These are phyloP conservation scores for Aspergillus saccharolyticus DNA, from an alignment of 495 filamentous ascomycete genomes.

Conservation along the genomic window DNA sequence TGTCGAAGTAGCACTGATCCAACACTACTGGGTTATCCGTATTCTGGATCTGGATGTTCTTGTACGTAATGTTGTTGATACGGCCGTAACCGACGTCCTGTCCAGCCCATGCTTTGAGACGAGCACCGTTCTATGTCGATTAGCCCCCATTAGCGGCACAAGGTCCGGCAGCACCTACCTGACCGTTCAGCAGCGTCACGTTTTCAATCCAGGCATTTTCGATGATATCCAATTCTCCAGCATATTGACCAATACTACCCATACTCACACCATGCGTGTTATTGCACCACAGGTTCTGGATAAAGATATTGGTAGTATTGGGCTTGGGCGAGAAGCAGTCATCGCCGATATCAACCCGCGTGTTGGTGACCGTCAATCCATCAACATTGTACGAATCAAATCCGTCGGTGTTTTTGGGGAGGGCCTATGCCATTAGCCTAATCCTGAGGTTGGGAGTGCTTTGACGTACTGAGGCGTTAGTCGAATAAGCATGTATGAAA, in stretches of 20 bases:
- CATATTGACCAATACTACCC: constrained; percentile 54
- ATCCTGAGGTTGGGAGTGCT: neutral
- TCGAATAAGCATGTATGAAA: constrained; percentile 49
- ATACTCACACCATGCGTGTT: constrained; percentile 54
- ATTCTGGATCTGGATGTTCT: constrained; percentile 51
- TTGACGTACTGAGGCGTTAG: constrained; percentile 38
- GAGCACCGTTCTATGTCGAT: constrained; percentile 43
- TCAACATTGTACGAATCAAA: constrained; percentile 51
- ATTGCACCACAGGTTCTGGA: constrained; percentile 56
- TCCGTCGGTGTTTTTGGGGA: constrained; percentile 55
- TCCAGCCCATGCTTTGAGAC: constrained; percentile 54
- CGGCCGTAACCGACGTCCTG: constrained; percentile 50
- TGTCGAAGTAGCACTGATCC: constrained; percentile 55
- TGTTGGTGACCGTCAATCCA: constrained; percentile 44
- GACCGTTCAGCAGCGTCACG: constrained; percentile 49
- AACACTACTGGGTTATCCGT: constrained; percentile 51
- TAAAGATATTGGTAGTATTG: constrained; percentile 52
- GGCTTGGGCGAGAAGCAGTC: constrained; percentile 58
- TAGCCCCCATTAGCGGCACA: neutral
- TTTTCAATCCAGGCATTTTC: constrained; percentile 53
- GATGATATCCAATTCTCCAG: constrained; percentile 48
- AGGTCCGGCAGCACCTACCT: constrained; percentile 19
- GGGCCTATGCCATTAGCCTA: constrained; percentile 20
- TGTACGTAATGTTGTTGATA: constrained; percentile 56
- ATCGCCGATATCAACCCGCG: constrained; percentile 50